These are phyloP conservation scores for Paraconiothyrium brasiliense DNA, from an alignment of 2,329 filamentous ascomycete genomes.

Conservation along the genomic window DNA sequence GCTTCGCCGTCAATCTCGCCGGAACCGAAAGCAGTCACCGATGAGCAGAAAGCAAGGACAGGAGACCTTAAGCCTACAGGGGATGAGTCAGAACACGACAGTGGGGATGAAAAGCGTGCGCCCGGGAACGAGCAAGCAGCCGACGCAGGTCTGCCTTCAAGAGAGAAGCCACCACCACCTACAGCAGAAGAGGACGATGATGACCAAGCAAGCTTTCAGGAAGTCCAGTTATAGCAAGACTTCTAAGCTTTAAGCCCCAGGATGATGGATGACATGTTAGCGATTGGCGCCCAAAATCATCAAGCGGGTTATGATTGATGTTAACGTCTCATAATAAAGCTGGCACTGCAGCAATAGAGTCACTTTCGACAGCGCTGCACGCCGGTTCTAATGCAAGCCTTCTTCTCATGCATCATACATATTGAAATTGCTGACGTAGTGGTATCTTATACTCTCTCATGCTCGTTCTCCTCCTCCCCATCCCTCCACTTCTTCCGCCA, in stretches of 20 bases:
- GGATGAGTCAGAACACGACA: slow-evolving; percentile 37
- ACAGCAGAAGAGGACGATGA: slow-evolving; percentile 42
- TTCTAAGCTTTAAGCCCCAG: neutral
- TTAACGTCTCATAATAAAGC: slow-evolving; percentile 13
- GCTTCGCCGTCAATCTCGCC: slow-evolving; percentile 35
- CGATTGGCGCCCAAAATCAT: slow-evolving; percentile 14
- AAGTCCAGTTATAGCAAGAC: slow-evolving; percentile 36
- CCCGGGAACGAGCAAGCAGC: slow-evolving; percentile 37
- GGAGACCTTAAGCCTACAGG: slow-evolving; percentile 41
- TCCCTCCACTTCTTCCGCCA: slow-evolving; percentile 49
- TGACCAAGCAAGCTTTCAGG: slow-evolving; percentile 46
- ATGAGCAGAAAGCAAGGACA: slow-evolving; percentile 47
- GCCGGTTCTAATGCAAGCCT: neutral
- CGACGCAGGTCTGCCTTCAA: slow-evolving; percentile 28
- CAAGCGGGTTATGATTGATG: slow-evolving; percentile 11
- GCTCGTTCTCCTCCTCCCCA: slow-evolving; percentile 27
- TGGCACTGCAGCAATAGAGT: neutral
- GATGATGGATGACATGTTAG: slow-evolving; percentile 10
- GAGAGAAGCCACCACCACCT: slow-evolving; percentile 37
- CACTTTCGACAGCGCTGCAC: neutral
- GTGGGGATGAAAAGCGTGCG: slow-evolving; percentile 36
- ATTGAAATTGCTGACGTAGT: slow-evolving; percentile 5
- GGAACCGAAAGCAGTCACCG: slow-evolving; percentile 42
- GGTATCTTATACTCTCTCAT: slow-evolving; percentile 14
- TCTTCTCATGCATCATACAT: slow-evolving; percentile 1